phyloP scores from a whole-genome alignment of 805 yeast species.

The Candida adriatica region DNA sequence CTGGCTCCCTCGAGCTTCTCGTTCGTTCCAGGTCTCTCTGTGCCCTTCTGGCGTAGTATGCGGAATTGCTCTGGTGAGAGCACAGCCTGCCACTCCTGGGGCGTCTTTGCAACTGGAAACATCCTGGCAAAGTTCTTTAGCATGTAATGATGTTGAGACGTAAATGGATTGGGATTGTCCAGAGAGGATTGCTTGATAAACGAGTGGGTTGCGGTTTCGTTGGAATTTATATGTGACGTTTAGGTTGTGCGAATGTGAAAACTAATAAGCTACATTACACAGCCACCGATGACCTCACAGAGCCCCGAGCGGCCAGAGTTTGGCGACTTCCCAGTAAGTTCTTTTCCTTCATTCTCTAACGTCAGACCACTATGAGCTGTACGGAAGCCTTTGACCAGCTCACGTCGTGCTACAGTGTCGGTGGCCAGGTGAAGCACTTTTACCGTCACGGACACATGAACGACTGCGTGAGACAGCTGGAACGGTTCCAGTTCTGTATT shows the following conservation, averaged over 20 bases:
- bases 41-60: slow-evolving; percentile 59
- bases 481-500: slow-evolving; percentile 77
- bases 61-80: slow-evolving; percentile 71
- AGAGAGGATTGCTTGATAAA: too few relatives aligned
- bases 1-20: slow-evolving; percentile 34
- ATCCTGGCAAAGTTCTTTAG: too few relatives aligned
- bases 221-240: too few relatives aligned
- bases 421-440: slow-evolving; percentile 81
- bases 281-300: too few relatives aligned
- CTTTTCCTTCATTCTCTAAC: not conserved
- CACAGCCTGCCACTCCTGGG: slow-evolving; percentile 73
- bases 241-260: too few relatives aligned
- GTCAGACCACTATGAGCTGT: slow-evolving; percentile 52
- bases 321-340: slow-evolving; percentile 21
- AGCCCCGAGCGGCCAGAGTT: slow-evolving; percentile 4
- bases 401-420: slow-evolving; percentile 79
- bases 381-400: slow-evolving; percentile 83
- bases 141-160: too few relatives aligned
- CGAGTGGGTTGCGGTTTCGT: too few relatives aligned
- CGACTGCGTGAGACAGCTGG: slow-evolving; percentile 61
- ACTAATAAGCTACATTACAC: not conserved
- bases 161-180: too few relatives aligned
- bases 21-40: slow-evolving; percentile 40
- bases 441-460: slow-evolving; percentile 79
- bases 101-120: slow-evolving; percentile 24